Evolutionary conservation across 1,284 basidiomycete species (phyloP).

Genomic region (Gymnopus androsaceus): DNA sequence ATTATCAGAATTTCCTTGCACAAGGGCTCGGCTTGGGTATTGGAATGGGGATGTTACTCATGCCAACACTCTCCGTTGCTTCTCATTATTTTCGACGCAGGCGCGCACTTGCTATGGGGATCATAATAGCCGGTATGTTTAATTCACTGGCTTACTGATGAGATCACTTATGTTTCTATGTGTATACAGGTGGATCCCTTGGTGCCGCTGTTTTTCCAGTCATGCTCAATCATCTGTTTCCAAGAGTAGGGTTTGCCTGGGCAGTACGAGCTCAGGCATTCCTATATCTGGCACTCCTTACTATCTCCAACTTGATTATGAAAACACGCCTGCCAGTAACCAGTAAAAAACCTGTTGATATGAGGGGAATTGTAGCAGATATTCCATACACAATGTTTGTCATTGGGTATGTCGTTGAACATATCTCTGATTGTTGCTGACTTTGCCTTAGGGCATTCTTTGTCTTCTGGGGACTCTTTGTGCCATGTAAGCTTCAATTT

Average conservation of each 20-base stretch:
- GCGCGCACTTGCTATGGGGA: constrained; percentile 22
- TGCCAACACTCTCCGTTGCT: constrained; percentile 11
- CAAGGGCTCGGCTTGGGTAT: constrained; percentile 25
- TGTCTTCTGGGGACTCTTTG: constrained; percentile 22
- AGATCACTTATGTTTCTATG: background rate
- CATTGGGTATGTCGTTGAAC: constrained; percentile 3
- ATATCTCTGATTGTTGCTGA: background rate
- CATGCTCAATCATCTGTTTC: constrained; percentile 38
- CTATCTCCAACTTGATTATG: constrained; percentile 27
- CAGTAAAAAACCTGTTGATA: background rate
- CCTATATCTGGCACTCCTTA: constrained; percentile 20
- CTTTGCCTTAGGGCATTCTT: constrained; percentile 13
- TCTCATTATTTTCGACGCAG: constrained; percentile 3
- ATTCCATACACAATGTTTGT: constrained; percentile 19
- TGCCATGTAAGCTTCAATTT: constrained; percentile 16
- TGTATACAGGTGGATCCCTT: constrained; percentile 25
- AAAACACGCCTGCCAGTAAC: constrained; percentile 24
- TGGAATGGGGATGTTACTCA: constrained; percentile 18
- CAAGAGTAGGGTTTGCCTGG: constrained; percentile 30
- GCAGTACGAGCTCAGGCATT: constrained; percentile 26
- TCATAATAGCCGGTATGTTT: constrained; percentile 31
- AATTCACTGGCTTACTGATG: background rate
- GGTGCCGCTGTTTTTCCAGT: constrained; percentile 39
- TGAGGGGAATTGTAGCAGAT: constrained; percentile 21
- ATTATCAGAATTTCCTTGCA: constrained; percentile 27